These are phyloP conservation scores for Cadophora malorum DNA, from an alignment of 2,329 filamentous ascomycete genomes.

Conservation along the genomic window DNA sequence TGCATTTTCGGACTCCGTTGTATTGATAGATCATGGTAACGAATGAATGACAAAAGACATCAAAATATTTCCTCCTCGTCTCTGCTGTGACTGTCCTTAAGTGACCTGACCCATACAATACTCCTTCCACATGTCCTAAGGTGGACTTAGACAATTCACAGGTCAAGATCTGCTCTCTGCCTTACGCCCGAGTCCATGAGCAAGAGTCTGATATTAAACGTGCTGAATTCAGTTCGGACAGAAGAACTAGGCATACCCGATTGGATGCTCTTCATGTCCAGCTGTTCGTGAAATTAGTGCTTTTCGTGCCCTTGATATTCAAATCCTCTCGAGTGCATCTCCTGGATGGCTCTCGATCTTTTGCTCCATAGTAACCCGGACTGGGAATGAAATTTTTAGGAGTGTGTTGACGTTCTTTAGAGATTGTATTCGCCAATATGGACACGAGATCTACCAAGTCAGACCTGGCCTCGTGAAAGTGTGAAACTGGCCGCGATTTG, in stretches of 20 bases:
- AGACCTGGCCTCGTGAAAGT: no score
- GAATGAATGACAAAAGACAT: constrained; percentile 11
- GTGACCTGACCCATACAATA: not conserved
- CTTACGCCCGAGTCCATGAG: not conserved
- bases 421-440: no score
- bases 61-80: not conserved
- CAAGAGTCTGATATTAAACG: not conserved
- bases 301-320: no score
- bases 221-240: not conserved
- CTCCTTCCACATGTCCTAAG: not conserved
- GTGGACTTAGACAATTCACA: not conserved
- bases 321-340: no score
- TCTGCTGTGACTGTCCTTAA: not conserved
- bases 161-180: not conserved
- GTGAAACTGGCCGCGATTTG: not conserved
- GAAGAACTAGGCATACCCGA: no score
- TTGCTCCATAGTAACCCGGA: not conserved
- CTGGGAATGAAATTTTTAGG: no score
- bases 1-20: constrained; percentile 3
- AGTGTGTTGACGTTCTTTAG: no score
- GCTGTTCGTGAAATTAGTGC: no score
- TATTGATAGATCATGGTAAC: constrained; percentile 2
- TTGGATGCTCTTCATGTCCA: no score
- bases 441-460: no score
- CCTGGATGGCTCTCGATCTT: not conserved